Evolutionary conservation across 1,284 basidiomycete genomes (phyloP).

Genomic region (Termitomyces sp.): DNA sequence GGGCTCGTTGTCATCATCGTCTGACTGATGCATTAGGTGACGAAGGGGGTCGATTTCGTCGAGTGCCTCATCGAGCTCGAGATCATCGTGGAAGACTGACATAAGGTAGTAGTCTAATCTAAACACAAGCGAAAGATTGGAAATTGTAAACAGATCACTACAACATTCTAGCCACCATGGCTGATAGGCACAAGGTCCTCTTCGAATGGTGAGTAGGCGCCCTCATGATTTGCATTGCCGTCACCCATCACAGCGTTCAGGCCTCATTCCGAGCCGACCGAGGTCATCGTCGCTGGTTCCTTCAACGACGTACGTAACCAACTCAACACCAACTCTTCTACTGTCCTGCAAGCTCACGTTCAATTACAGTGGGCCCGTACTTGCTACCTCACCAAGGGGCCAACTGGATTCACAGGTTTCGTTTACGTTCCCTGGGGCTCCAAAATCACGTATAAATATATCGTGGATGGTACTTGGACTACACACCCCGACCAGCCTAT

Average conservation of each 20-base stretch:
- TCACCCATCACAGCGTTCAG: slow-evolving; percentile 28
- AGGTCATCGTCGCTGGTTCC: slow-evolving; percentile 68
- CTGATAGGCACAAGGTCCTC: slow-evolving; percentile 39
- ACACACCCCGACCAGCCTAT: slow-evolving; percentile 52
- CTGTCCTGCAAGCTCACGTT: slow-evolving; percentile 5
- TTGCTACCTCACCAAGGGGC: slow-evolving; percentile 45
- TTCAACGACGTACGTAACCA: slow-evolving; percentile 64
- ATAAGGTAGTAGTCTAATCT: not conserved
- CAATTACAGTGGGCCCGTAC: slow-evolving; percentile 59
- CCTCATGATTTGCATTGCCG: slow-evolving; percentile 19
- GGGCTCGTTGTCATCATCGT: slow-evolving; percentile 18
- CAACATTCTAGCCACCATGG: slow-evolving; percentile 15
- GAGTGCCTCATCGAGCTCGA: slow-evolving; percentile 47
- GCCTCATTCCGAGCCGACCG: slow-evolving; percentile 51
- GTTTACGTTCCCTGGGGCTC: slow-evolving; percentile 58
- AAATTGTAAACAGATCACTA: slow-evolving; percentile 6
- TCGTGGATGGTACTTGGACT: slow-evolving; percentile 72
- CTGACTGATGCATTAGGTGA: slow-evolving; percentile 43
- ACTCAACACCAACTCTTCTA: slow-evolving; percentile 23
- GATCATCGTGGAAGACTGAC: slow-evolving; percentile 19
- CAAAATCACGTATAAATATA: slow-evolving; percentile 69
- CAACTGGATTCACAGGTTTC: slow-evolving; percentile 51
- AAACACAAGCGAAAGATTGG: not conserved
- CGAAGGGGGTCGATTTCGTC: slow-evolving; percentile 59
- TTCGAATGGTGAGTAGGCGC: slow-evolving; percentile 35